Evolutionary conservation across 2,329 filamentous ascomycete genomes (phyloP).

Genomic region (Colletotrichum sp.): DNA sequence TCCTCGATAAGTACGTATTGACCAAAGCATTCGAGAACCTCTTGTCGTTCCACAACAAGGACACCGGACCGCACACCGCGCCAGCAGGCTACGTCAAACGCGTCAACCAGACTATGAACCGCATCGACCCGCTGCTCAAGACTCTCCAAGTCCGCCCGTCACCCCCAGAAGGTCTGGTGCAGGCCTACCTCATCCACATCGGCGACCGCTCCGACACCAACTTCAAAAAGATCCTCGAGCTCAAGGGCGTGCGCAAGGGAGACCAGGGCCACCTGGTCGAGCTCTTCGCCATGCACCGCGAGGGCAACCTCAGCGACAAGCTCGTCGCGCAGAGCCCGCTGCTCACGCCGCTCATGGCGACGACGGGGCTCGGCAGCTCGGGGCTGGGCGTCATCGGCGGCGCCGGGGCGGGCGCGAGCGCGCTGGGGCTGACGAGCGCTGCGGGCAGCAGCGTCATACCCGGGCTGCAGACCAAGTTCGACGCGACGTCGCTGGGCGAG

Average conservation of each 20-base stretch:
- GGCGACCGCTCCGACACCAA: conserved; percentile 92
- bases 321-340: conserved; percentile 74
- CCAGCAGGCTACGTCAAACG: conserved; percentile 79
- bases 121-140: conserved; percentile 92
- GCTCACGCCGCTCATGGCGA: conserved; percentile 68
- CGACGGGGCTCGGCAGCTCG: conserved; percentile 40
- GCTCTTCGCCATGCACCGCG: conserved; percentile 80
- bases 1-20: conserved; percentile 91
- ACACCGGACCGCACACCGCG: conserved; percentile 41
- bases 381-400: conserved; percentile 40
- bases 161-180: conserved; percentile 91
- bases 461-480: conserved; percentile 66
- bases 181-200: conserved; percentile 97
- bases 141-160: conserved; percentile 92
- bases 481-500: conserved; percentile 82
- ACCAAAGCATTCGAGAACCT: conserved; percentile 80
- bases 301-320: conserved; percentile 73
- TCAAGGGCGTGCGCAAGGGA: conserved; percentile 87
- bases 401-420: conserved; percentile 47
- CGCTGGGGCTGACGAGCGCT: conserved; percentile 34
- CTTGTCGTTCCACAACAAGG: conserved; percentile 64
- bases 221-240: conserved; percentile 93
- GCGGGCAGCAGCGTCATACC: conserved; percentile 33
- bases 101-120: conserved; percentile 81
- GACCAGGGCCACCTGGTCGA: conserved; percentile 87